Evolutionary conservation across 169 alveolate genomes (phyloP).

Genomic region (Besnoitia besnoiti): DNA sequence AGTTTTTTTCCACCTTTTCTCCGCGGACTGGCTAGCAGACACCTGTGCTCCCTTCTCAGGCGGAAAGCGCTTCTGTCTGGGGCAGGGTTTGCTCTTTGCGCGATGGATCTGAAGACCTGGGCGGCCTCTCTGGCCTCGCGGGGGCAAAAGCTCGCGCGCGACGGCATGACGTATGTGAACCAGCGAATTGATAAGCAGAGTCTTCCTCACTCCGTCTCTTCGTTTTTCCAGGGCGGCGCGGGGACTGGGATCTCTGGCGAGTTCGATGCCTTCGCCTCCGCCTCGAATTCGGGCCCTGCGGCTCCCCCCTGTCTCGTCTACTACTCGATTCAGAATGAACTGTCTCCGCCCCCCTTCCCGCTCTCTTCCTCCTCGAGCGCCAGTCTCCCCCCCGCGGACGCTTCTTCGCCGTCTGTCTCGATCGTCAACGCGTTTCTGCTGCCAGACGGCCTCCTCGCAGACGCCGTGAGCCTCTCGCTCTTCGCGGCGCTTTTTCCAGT

Average conservation of each 20-base stretch:
- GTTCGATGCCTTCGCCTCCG: too few relatives aligned
- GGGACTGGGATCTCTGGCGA: too few relatives aligned
- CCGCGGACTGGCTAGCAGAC: background rate
- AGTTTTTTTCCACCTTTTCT: background rate
- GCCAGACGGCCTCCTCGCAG: slow-evolving; percentile 20
- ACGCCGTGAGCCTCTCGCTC: background rate
- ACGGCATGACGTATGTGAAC: slow-evolving; percentile 41
- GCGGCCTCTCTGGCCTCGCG: slow-evolving; percentile 37
- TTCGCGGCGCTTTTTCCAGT: background rate
- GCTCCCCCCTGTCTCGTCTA: background rate
- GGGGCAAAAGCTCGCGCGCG: slow-evolving; percentile 46
- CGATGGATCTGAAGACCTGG: slow-evolving; percentile 46
- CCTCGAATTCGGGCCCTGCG: background rate
- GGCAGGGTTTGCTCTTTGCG: background rate
- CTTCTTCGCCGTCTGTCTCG: background rate
- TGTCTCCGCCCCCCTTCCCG: slow-evolving; percentile 31
- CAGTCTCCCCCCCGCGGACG: background rate
- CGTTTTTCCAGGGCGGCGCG: background rate
- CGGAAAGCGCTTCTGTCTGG: background rate
- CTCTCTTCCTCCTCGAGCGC: background rate
- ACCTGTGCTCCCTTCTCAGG: background rate
- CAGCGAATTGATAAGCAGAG: background rate
- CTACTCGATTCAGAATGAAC: background rate
- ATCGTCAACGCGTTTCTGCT: slow-evolving; percentile 26
- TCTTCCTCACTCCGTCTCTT: background rate